phyloP scores from a whole-genome alignment of 1,139 yeast genomes.

The Diutina rugosa region DNA sequence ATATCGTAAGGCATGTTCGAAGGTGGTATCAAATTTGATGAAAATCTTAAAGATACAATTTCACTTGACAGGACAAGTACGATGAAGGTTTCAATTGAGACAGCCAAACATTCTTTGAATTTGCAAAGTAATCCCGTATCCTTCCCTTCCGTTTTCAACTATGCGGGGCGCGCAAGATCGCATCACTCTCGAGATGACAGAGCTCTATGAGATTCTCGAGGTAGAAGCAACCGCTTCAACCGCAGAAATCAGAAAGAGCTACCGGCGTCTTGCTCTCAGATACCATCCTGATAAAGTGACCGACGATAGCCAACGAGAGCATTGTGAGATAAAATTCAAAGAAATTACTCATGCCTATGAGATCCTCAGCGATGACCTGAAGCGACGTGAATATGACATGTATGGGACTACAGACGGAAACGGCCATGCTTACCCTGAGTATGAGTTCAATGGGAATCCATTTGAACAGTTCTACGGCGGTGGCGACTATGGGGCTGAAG shows the following conservation, averaged over 20 bases:
- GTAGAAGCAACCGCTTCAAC: slow-evolving; percentile 48
- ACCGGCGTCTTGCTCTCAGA: slow-evolving; percentile 56
- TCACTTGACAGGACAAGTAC: too few relatives aligned
- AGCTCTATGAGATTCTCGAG: slow-evolving; percentile 56
- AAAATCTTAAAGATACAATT: too few relatives aligned
- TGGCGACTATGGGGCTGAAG: slow-evolving; percentile 39
- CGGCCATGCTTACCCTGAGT: slow-evolving; percentile 9
- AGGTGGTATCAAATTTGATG: too few relatives aligned
- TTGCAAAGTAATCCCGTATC: not conserved
- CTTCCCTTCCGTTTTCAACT: not conserved
- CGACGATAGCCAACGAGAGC: slow-evolving; percentile 48
- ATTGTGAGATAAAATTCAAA: slow-evolving; percentile 62
- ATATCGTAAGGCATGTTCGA: too few relatives aligned
- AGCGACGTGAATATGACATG: slow-evolving; percentile 42
- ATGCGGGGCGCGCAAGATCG: not conserved
- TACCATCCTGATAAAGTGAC: slow-evolving; percentile 76
- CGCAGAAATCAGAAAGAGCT: slow-evolving; percentile 64
- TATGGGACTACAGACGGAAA: slow-evolving; percentile 33
- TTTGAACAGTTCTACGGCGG: slow-evolving; percentile 24
- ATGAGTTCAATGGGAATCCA: slow-evolving; percentile 19
- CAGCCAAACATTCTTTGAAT: too few relatives aligned
- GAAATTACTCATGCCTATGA: slow-evolving; percentile 73
- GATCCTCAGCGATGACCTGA: slow-evolving; percentile 48
- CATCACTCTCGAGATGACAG: slow-evolving; percentile 3
- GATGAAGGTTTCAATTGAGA: too few relatives aligned